Evolutionary conservation across 257 asterid genomes (phyloP).

Genomic region (Schizonepeta tenuifolia): DNA sequence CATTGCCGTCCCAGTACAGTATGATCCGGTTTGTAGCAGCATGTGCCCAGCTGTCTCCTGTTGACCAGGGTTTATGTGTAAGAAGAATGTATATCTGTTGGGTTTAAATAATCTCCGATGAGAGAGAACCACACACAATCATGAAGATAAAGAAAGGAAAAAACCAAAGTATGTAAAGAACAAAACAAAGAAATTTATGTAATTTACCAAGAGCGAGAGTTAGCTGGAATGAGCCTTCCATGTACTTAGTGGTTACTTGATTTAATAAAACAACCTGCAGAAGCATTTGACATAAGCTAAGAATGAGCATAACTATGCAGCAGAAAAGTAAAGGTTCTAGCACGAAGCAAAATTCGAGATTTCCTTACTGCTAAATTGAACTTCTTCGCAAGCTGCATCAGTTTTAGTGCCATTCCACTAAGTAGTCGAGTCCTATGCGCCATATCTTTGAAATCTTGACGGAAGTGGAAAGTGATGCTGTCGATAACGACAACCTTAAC

Average conservation of each 20-base stretch:
- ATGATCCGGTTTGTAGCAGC: constrained; percentile 92
- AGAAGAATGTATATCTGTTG: constrained; percentile 27
- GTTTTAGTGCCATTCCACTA: constrained; percentile 80
- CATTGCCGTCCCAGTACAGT: constrained; percentile 84
- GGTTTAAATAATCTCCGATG: no score
- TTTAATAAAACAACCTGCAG: constrained; percentile 80
- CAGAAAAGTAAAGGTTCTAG: constrained; percentile 1
- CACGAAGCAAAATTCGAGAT: constrained; percentile 15
- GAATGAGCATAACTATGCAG: not conserved
- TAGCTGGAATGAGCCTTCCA: constrained; percentile 79
- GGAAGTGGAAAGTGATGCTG: constrained; percentile 96
- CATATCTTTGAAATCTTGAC: constrained; percentile 95
- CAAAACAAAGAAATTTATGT: constrained; percentile 7
- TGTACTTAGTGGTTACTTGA: constrained; percentile 87
- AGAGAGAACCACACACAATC: not conserved
- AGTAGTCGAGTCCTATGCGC: constrained; percentile 89
- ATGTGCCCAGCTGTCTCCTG: constrained; percentile 99
- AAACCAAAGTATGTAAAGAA: not conserved
- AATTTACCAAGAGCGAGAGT: constrained; percentile 92
- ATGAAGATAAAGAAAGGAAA: not conserved
- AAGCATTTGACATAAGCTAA: constrained; percentile 27
- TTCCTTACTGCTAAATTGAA: constrained; percentile 77
- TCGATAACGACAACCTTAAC: constrained; percentile 80
- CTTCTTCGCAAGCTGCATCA: constrained; percentile 91
- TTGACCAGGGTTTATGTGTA: constrained; percentile 32